Conservation (phyloP, 352 stramenopile genomes). For the Globisporangium nagaii region DNA sequence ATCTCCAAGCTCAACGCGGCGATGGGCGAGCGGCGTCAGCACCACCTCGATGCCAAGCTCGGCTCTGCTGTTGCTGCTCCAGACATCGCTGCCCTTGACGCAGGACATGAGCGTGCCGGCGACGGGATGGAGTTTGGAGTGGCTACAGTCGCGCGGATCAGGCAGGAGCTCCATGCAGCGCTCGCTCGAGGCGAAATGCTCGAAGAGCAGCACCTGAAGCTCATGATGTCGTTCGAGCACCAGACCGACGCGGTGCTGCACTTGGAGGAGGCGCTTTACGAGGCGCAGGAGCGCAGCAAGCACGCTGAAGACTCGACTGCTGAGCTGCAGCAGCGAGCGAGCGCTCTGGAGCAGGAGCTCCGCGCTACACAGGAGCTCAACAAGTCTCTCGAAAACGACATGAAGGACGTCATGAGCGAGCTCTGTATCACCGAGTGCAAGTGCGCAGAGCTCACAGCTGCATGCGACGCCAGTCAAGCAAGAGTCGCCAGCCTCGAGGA, state of each 20-base stretch:
- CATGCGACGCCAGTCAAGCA: not conserved
- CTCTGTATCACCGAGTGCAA: conserved; percentile 10
- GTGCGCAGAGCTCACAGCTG: not conserved
- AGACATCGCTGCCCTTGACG: not conserved
- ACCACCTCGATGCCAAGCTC: not conserved
- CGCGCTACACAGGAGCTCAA: not conserved
- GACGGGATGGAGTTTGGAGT: too few species aligned
- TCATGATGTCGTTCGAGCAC: conserved; percentile 10
- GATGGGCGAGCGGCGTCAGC: conserved; percentile 1
- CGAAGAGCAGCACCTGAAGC: conserved; percentile 16
- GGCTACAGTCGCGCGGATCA: not conserved
- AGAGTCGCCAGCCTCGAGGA: not conserved
- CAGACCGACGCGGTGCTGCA: conserved; percentile 6
- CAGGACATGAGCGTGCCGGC: not conserved
- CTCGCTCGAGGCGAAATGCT: conserved; percentile 5
- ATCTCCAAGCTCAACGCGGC: conserved; percentile 6
- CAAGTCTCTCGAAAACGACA: conserved; percentile 1
- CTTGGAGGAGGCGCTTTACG: conserved; percentile 9
- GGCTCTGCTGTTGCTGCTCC: not conserved
- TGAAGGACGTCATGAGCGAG: conserved; percentile 11
- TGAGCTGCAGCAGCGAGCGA: conserved; percentile 1
- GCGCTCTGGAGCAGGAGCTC: not conserved
- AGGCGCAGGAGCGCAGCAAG: not conserved
- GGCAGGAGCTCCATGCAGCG: conserved; percentile 4
- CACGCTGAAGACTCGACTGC: conserved; percentile 3